Evolutionary conservation across 1,139 yeast species (phyloP).

Genomic region (Suzukiozyma palmioleophila): DNA sequence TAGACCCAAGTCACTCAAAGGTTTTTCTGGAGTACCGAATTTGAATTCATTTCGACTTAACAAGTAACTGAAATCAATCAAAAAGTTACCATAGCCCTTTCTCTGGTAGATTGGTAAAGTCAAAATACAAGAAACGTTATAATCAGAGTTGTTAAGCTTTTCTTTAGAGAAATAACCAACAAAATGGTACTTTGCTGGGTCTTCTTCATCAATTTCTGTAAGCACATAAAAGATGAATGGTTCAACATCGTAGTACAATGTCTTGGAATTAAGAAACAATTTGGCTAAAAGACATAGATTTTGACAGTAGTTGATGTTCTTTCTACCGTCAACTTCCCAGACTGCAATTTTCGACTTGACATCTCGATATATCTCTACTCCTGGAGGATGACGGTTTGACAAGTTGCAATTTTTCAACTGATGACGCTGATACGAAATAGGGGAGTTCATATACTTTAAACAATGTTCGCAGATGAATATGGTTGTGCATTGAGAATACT

Average conservation of each 20-base stretch:
- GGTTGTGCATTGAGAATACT: conserved; percentile 58
- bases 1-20: conserved; percentile 81
- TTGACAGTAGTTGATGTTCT: conserved; percentile 78
- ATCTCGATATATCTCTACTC: conserved; percentile 82
- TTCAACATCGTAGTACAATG: conserved; percentile 90
- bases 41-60: conserved; percentile 70
- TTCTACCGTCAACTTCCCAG: conserved; percentile 92
- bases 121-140: conserved; percentile 85
- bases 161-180: conserved; percentile 95
- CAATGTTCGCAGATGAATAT: conserved; percentile 84
- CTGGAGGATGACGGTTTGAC: conserved; percentile 73
- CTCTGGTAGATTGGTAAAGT: conserved; percentile 87
- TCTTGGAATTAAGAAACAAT: conserved; percentile 82
- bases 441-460: conserved; percentile 73
- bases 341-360: conserved; percentile 48
- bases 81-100: conserved; percentile 81
- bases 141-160: conserved; percentile 66
- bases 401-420: conserved; percentile 58
- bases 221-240: conserved; percentile 87
- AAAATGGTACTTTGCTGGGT: conserved; percentile 58
- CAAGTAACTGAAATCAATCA: conserved; percentile 86
- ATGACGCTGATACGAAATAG: conserved; percentile 67
- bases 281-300: conserved; percentile 87
- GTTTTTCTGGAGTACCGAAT: conserved; percentile 93
- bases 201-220: conserved; percentile 58